Evolutionary conservation across 768 basidiomycete species (phyloP).

Genomic region (Postia placenta): DNA sequence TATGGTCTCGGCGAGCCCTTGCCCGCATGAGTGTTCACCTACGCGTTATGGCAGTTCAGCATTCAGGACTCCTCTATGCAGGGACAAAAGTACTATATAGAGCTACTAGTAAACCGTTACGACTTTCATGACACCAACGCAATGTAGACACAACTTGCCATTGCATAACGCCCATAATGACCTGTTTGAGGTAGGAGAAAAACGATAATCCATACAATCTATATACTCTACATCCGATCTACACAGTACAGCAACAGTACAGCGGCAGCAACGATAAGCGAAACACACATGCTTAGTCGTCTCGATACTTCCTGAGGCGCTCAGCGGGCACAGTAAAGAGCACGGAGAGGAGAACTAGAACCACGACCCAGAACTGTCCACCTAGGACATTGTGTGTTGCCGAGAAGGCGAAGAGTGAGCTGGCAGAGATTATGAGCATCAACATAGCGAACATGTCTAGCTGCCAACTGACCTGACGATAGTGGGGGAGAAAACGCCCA

Average conservation of each 20-base stretch:
- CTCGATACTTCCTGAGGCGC: constrained; percentile 16
- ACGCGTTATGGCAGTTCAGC: no score
- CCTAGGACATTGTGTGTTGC: constrained; percentile 14
- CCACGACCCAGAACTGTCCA: constrained; percentile 22
- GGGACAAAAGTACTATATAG: no score
- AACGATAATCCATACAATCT: no score
- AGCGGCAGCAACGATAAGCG: neutral
- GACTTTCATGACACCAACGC: no score
- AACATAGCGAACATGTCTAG: neutral
- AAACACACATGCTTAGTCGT: constrained; percentile 4
- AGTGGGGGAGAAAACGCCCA: constrained; percentile 22
- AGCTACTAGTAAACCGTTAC: no score
- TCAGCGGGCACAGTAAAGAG: constrained; percentile 14
- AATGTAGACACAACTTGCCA: no score
- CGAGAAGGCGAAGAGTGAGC: constrained; percentile 24
- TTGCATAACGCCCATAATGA: no score
- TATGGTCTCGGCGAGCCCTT: neutral
- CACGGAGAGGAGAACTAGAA: constrained; percentile 15
- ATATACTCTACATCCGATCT: neutral
- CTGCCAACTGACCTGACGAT: constrained; percentile 15
- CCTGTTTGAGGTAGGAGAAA: no score
- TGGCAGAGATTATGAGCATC: neutral
- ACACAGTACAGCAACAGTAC: neutral
- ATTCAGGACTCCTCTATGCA: no score
- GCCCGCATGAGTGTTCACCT: neutral